Evolutionary conservation across 768 basidiomycete genomes (phyloP), one percentile per base, ranked within the genome.

Genomic region (Cystobasidium onofrii): DNA sequence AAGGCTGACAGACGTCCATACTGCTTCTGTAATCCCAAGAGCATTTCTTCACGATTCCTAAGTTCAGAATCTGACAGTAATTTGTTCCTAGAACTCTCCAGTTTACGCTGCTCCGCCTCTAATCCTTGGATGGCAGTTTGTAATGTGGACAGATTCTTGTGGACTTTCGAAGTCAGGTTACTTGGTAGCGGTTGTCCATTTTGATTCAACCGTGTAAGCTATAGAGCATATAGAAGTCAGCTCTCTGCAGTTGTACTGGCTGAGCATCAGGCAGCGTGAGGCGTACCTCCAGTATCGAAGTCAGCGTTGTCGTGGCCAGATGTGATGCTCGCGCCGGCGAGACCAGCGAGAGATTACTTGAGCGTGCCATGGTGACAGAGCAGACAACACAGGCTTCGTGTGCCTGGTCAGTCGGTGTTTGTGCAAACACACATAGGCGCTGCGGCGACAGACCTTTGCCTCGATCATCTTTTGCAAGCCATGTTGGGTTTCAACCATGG

Each of bases 1-100:
- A 79, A 69, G 7, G 54, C 70, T 4, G 66, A 55, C 44, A 79
- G 60, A 7, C 78, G 61, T 9, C 67, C 65, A 25, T 75, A 78
- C 70, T 79, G 78, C 31, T 57, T 73, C 61, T 71, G 64, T 20
- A 79, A 41, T 15, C 77, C 76, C 6, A 13, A 10, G n/a, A 77
- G 15, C 18, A 78, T 73, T 15, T 76, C 72, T 31, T 39, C 39
- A 27, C 71, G 31, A 41, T 70, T 66, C 13, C 15, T 20, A 12
- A 57, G 75, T 27, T 34, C 60, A 0, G 63, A 25, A 1, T 75
- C 74, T 15, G 33, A 33, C 54, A 71, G 23, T 20, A 71, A 34
- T 12, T 31, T 36, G 25, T 71, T 55, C 29, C 18, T 39, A 13
- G 69, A 29, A 7, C 34, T 60, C 31, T 46, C 66, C 1, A 71